Conservation (phyloP, 2,329 filamentous ascomycete species). For the Alternaria incomplexa region DNA sequence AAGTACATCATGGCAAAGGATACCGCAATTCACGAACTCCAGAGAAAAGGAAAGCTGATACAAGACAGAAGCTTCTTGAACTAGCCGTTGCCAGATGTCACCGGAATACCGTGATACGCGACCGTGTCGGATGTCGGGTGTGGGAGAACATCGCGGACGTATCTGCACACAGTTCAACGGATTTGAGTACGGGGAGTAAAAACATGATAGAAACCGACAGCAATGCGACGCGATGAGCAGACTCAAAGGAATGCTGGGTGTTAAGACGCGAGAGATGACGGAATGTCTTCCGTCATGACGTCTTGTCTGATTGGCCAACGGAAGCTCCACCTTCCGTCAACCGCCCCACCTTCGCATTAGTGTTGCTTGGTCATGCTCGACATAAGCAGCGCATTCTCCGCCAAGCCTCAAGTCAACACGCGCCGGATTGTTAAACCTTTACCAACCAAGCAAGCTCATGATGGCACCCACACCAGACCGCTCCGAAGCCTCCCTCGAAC, state of each 20-base stretch:
- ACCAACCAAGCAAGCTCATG: constrained; percentile 32
- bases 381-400: constrained; percentile 20
- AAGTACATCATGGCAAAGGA: fast-evolving
- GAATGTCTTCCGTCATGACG: neutral
- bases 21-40: fast-evolving
- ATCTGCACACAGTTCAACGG: too few relatives aligned
- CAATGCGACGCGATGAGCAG: neutral
- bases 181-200: neutral
- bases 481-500: constrained; percentile 29
- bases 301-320: constrained; percentile 5
- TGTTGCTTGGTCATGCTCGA: constrained; percentile 28
- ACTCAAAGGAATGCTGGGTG: neutral
- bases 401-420: constrained; percentile 9
- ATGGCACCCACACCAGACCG: constrained; percentile 14
- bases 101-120: neutral
- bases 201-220: neutral
- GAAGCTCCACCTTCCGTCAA: constrained; percentile 5
- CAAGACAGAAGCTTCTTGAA: neutral
- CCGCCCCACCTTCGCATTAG: constrained; percentile 4
- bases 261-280: neutral
- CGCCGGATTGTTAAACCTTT: constrained; percentile 37
- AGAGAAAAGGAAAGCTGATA: neutral
- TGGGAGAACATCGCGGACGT: neutral
- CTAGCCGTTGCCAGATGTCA: neutral
- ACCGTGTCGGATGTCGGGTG: neutral